A percentile compares a stretch with the other conserved stretches of the same genome.
These are phyloP conservation scores for Aureobasidium sp. DNA, from an alignment of 2,329 filamentous ascomycete genomes.

Conservation along the genomic window DNA sequence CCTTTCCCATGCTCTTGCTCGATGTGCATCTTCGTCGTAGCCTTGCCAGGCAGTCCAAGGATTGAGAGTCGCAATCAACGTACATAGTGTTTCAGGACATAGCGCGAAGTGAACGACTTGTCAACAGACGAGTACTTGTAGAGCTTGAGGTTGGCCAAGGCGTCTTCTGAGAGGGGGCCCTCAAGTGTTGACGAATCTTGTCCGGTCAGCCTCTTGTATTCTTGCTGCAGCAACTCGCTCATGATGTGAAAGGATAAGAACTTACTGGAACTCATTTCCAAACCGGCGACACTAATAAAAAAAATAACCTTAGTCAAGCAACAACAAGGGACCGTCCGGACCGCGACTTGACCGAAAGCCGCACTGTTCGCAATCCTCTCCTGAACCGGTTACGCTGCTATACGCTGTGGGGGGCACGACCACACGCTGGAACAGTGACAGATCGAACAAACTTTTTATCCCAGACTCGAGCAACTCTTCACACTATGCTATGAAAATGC, in stretches of 20 bases:
- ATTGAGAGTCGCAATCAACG: constrained; percentile 30
- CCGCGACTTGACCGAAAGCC: constrained; percentile 8
- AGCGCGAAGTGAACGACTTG: constrained; percentile 87
- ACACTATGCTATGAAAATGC: background rate
- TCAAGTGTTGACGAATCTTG: constrained; percentile 18
- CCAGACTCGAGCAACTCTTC: background rate
- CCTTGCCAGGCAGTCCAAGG: background rate
- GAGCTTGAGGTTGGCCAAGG: constrained; percentile 79
- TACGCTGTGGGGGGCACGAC: background rate
- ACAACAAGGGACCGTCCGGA: constrained; percentile 4
- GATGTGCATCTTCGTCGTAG: background rate
- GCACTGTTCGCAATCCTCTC: constrained; percentile 9
- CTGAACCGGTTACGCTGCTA: constrained; percentile 2
- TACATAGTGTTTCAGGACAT: constrained; percentile 94
- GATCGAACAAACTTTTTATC: background rate
- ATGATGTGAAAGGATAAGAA: background rate
- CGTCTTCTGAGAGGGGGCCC: constrained; percentile 68
- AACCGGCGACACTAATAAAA: constrained; percentile 2
- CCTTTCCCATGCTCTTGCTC: constrained; percentile 7
- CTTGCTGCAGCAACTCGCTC: constrained; percentile 5
- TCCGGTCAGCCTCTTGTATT: constrained; percentile 14
- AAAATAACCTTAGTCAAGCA: constrained; percentile 11
- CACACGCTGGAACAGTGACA: background rate
- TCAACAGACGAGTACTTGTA: constrained; percentile 99
- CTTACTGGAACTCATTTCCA: constrained; percentile 12